phyloP scores from a whole-genome alignment of 208 protist genomes.

The Trypanosoma cruzi region DNA sequence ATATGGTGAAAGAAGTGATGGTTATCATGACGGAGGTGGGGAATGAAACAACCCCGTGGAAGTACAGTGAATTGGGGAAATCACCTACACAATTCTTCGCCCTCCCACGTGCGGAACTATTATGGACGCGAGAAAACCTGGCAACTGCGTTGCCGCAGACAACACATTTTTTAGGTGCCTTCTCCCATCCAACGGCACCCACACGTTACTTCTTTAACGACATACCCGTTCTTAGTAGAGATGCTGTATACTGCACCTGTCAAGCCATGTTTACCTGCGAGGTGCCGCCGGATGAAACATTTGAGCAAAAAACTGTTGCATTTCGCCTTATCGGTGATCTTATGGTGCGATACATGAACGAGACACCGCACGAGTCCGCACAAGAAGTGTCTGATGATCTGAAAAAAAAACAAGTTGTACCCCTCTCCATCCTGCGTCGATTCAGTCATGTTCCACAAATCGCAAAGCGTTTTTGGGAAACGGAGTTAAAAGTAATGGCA shows the following conservation, averaged over 20 bases:
- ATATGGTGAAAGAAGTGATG: constrained; percentile 16
- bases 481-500: not conserved
- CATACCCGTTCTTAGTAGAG: constrained; percentile 6
- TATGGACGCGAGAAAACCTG: constrained; percentile 4
- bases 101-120: not conserved
- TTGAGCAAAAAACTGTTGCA: not conserved
- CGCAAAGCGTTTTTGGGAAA: constrained; percentile 12
- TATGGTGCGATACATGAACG: constrained; percentile 14
- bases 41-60: not conserved
- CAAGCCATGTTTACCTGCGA: constrained; percentile 6
- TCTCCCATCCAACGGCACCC: constrained; percentile 15
- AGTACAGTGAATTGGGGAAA: constrained; percentile 1
- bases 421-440: constrained; percentile 2
- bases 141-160: constrained; percentile 2
- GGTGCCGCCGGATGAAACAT: not conserved
- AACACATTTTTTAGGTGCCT: constrained; percentile 12
- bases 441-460: constrained; percentile 9
- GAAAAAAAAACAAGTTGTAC: not conserved
- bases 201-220: constrained; percentile 16
- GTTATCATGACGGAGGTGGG: constrained; percentile 1
- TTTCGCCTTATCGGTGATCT: constrained; percentile 13
- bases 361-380: constrained; percentile 18
- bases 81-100: constrained; percentile 18
- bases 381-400: not conserved
- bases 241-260: constrained; percentile 22